phyloP scores from a whole-genome alignment of 1,284 basidiomycete genomes.

The Naganishia liquefaciens region DNA sequence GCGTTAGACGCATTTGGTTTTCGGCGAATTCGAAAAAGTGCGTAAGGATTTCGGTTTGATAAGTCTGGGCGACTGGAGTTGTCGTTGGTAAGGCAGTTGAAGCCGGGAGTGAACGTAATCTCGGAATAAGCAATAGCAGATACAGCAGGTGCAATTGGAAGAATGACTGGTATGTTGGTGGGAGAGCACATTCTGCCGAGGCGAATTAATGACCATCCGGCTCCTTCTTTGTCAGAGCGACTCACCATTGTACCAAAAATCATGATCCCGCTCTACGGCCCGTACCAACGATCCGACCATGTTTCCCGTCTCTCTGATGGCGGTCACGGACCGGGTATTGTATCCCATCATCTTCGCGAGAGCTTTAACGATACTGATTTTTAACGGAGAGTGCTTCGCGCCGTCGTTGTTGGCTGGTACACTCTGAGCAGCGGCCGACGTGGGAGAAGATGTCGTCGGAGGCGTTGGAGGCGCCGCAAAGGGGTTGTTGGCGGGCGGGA shows the following conservation, averaged over 20 bases:
- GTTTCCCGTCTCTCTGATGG: slow-evolving; percentile 59
- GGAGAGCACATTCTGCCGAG: slow-evolving; percentile 73
- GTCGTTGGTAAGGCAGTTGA: slow-evolving; percentile 36
- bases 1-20: slow-evolving; percentile 78
- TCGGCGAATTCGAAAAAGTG: slow-evolving; percentile 97
- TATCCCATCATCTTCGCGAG: slow-evolving; percentile 59
- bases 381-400: slow-evolving; percentile 42
- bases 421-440: background rate
- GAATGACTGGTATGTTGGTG: slow-evolving; percentile 96
- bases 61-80: slow-evolving; percentile 44
- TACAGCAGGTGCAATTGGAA: slow-evolving; percentile 94
- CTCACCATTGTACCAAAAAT: slow-evolving; percentile 56
- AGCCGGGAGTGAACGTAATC: slow-evolving; percentile 79
- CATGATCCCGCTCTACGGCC: slow-evolving; percentile 54
- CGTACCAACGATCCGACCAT: slow-evolving; percentile 60
- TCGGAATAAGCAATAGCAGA: slow-evolving; percentile 84
- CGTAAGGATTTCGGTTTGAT: slow-evolving; percentile 70
- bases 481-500: slow-evolving; percentile 29
- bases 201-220: background rate
- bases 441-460: background rate
- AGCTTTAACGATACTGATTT: slow-evolving; percentile 43
- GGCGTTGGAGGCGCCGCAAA: slow-evolving; percentile 27
- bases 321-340: slow-evolving; percentile 57
- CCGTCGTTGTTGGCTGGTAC: background rate
- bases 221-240: slow-evolving; percentile 4